Conservation (phyloP, 1,284 basidiomycete genomes). For the Moesziomyces antarcticus region DNA sequence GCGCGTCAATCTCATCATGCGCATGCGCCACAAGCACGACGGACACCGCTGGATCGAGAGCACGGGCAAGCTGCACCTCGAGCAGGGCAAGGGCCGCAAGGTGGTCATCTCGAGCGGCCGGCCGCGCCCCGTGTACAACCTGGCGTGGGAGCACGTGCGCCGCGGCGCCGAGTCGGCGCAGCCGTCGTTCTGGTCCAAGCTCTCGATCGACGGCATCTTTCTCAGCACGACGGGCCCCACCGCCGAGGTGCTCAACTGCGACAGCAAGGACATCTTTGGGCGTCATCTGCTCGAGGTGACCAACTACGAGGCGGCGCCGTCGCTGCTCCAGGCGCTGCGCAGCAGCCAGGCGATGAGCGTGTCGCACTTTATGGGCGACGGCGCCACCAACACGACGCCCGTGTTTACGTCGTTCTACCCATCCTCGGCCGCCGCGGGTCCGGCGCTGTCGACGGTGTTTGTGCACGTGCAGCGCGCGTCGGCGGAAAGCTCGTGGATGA, state of each 20-base stretch:
- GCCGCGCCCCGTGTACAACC: slow-evolving; percentile 56
- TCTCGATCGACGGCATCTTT: slow-evolving; percentile 57
- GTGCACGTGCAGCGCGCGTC: slow-evolving; percentile 50
- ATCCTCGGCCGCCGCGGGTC: slow-evolving; percentile 48
- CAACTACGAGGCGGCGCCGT: slow-evolving; percentile 52
- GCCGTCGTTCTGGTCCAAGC: slow-evolving; percentile 61
- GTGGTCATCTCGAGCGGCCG: slow-evolving; percentile 63
- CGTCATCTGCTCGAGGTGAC: slow-evolving; percentile 52
- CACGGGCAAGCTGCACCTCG: slow-evolving; percentile 62
- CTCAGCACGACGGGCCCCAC: slow-evolving; percentile 50
- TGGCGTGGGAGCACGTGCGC: slow-evolving; percentile 57
- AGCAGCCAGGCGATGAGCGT: slow-evolving; percentile 50
- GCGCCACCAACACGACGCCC: slow-evolving; percentile 28
- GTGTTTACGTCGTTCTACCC: slow-evolving; percentile 61
- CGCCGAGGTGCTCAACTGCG: slow-evolving; percentile 47
- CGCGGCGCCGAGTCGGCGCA: slow-evolving; percentile 35
- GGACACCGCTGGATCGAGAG: slow-evolving; percentile 62
- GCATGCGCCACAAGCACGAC: slow-evolving; percentile 61
- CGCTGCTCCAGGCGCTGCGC: slow-evolving; percentile 53
- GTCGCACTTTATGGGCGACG: slow-evolving; percentile 53
- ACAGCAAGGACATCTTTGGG: slow-evolving; percentile 48
- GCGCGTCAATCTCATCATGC: slow-evolving; percentile 58
- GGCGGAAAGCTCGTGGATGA: slow-evolving; percentile 47
- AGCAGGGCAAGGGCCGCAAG: slow-evolving; percentile 65
- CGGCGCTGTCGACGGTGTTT: slow-evolving; percentile 53